These are phyloP conservation scores for Passiflora organensis DNA, from an alignment of 345 rosid genomes.

Conservation along the genomic window DNA sequence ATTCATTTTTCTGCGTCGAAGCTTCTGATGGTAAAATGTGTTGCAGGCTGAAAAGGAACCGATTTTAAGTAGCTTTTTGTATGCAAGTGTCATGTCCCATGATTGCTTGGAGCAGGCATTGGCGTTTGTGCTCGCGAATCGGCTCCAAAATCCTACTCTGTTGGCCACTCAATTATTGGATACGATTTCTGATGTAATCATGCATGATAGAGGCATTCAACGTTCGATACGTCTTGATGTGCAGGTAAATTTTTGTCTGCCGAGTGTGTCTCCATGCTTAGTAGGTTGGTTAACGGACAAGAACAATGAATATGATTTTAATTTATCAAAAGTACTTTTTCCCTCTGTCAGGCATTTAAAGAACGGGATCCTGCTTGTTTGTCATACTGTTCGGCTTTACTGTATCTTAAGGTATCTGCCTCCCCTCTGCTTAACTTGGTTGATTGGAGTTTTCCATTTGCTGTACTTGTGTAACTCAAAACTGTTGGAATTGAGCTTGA, in stretches of 20 bases:
- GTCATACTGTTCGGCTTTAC: slow-evolving; percentile 71
- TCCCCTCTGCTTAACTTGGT: background rate
- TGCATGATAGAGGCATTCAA: slow-evolving; percentile 56
- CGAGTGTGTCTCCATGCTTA: background rate
- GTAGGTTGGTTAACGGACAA: no score
- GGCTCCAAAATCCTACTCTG: slow-evolving; percentile 70
- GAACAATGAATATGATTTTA: no score
- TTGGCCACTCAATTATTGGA: slow-evolving; percentile 85
- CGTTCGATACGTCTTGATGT: slow-evolving; percentile 70
- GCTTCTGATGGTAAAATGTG: background rate
- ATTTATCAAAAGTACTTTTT: background rate
- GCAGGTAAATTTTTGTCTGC: slow-evolving; percentile 45
- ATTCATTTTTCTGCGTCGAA: no score
- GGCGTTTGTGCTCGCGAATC: slow-evolving; percentile 79
- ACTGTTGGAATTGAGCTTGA: background rate
- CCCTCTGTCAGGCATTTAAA: slow-evolving; percentile 61
- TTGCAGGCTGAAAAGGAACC: slow-evolving; percentile 96
- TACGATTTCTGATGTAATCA: slow-evolving; percentile 62
- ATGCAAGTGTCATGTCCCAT: slow-evolving; percentile 74
- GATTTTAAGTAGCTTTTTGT: slow-evolving; percentile 83
- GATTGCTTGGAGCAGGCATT: slow-evolving; percentile 78
- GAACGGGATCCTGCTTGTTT: slow-evolving; percentile 88
- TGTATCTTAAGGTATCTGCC: slow-evolving; percentile 61
- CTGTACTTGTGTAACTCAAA: background rate
- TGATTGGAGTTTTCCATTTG: background rate